Base-by-base conservation (phyloP, 805 yeast species). In the Candida michaelii region DNA sequence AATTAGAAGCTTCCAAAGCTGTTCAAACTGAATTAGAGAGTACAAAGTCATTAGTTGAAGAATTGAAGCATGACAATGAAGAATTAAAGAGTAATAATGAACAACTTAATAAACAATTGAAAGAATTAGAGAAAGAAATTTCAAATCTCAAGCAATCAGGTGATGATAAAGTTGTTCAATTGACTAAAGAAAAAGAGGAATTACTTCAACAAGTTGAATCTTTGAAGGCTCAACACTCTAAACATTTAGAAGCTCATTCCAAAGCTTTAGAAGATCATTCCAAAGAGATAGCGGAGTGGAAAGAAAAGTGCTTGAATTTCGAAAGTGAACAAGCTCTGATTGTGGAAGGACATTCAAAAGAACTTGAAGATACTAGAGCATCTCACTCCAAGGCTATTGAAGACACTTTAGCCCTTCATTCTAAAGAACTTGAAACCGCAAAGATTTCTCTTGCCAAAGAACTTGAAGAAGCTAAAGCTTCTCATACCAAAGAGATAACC, bases 401-500 rank as follows among this genome's bases (percentile, higher is more conserved):
- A 10, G 18, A 40, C 10, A n/a, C n/a, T n/a, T n/a, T n/a, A n/a
- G n/a, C 36, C 42, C 23, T 21, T 8, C 23, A 21, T 21, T 21
- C 23, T 6, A 21, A 21, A 21, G 23, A 21, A 8, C 23, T 21
- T 21, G 23, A 21, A 21, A 8, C 5, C 23, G 8, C 23, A 21
- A 21, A 21, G 8, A 8, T 21, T 21, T 21, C 23, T 6, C 23
- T 6, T 21, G 23, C 23, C 8, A 21, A 21, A 8, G 36, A 38
- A 12, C 23, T 16, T 10, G 29, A 34, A n/a, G 13, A 34, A 7
- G 23, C 14, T 23, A 19, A 33, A 11, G 39, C 47, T 1, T 40
- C 46, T 27, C 42, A 43, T 14, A 45, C 36, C 18, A 46, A 51
- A 21, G 46, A 42, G 3, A 21, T 47, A 7, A 39, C 30, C 16